Evolutionary conservation across 2,329 filamentous ascomycete genomes (phyloP).

Genomic region (Claviceps fusiformis): DNA sequence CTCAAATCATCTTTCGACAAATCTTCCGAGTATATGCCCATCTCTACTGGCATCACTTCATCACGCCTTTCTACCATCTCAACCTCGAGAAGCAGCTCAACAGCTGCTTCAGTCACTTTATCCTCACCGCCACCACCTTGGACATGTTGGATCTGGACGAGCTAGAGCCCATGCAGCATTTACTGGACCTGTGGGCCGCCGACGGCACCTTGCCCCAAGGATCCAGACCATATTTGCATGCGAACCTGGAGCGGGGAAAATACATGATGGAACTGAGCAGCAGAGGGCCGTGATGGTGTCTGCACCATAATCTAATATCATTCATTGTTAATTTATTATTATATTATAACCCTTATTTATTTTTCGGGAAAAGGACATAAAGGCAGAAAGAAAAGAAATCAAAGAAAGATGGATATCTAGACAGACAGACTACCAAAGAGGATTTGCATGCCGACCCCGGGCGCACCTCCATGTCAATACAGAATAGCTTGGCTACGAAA

Average conservation of each 20-base stretch:
- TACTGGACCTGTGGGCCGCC: conserved; percentile 76
- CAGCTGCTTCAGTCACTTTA: conserved; percentile 70
- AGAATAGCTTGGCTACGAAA: too few species aligned
- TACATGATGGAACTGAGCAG: conserved; percentile 7
- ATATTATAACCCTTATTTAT: too few species aligned
- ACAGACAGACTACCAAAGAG: too few species aligned
- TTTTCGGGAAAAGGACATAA: too few species aligned
- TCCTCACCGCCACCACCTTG: conserved; percentile 60
- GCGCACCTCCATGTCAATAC: too few species aligned
- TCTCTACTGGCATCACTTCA: conserved; percentile 87
- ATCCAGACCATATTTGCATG: conserved; percentile 44
- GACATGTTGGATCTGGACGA: conserved; percentile 72
- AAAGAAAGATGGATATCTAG: too few species aligned
- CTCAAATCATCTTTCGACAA: conserved; percentile 81
- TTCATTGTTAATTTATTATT: too few species aligned
- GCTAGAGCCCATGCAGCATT: conserved; percentile 79
- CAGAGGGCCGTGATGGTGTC: neutral
- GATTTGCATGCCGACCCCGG: too few species aligned
- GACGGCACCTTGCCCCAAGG: conserved; percentile 70
- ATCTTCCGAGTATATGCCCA: conserved; percentile 96
- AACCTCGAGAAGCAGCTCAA: conserved; percentile 64
- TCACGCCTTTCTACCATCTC: conserved; percentile 65
- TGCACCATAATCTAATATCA: too few species aligned
- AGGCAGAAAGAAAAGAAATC: too few species aligned
- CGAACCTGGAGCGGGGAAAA: conserved; percentile 27